Evolutionary conservation across 768 basidiomycete genomes (phyloP).

Genomic region (Podaxis rugospora): DNA sequence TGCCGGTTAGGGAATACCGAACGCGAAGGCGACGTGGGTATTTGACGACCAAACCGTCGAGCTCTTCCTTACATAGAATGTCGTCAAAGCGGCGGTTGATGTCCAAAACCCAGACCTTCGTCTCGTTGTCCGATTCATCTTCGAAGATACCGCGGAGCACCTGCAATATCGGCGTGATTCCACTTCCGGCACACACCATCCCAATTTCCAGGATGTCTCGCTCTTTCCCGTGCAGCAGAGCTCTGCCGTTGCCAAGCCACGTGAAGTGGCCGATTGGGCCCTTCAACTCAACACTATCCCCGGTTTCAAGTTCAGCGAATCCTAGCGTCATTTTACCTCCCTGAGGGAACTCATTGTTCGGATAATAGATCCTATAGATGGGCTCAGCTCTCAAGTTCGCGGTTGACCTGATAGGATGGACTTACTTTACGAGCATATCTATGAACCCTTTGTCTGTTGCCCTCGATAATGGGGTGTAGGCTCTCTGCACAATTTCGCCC

Average conservation of each 20-base stretch:
- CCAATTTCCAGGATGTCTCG: conserved; percentile 37
- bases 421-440: conserved; percentile 51
- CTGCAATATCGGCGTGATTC: conserved; percentile 58
- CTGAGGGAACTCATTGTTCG: conserved; percentile 26
- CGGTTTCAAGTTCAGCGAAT: conserved; percentile 39
- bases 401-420: background rate
- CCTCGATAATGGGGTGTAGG: conserved; percentile 56
- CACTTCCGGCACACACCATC: conserved; percentile 56
- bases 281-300: conserved; percentile 50
- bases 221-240: conserved; percentile 30
- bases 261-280: conserved; percentile 56
- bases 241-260: conserved; percentile 40
- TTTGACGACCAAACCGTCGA: conserved; percentile 31
- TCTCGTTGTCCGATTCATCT: conserved; percentile 31
- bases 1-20: conserved; percentile 39
- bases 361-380: conserved; percentile 36
- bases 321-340: conserved; percentile 54
- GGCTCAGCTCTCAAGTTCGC: background rate
- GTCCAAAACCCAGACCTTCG: conserved; percentile 43
- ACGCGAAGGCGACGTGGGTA: conserved; percentile 30
- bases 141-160: conserved; percentile 37
- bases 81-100: conserved; percentile 44
- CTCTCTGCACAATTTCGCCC: conserved; percentile 46
- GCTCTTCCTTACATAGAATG: conserved; percentile 46
- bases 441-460: conserved; percentile 38